Conservation (phyloP, 148 eudicot species). For the Pharnaceum exiguum region DNA sequence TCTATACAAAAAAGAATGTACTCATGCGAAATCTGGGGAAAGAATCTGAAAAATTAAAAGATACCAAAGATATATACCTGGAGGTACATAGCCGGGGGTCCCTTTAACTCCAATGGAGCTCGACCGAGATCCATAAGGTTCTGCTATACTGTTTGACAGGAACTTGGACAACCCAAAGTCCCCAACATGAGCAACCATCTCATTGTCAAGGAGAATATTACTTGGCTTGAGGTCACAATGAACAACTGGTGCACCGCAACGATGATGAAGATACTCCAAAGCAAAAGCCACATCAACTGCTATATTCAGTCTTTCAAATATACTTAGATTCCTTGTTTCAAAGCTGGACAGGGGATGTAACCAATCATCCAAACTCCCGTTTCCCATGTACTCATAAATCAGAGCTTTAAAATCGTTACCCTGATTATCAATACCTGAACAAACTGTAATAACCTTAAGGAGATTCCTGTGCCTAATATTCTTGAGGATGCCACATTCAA, state of each 20-base stretch:
- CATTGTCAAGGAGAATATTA: constrained; percentile 31
- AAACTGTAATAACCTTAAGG: constrained; percentile 15
- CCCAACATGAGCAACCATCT: constrained; percentile 35
- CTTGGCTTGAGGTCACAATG: constrained; percentile 46
- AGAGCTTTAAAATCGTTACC: constrained; percentile 18
- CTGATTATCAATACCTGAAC: constrained; percentile 22
- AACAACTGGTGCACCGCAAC: constrained; percentile 6
- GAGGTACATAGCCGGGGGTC: constrained; percentile 26
- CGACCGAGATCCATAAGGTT: not conserved
- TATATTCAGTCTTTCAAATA: not conserved
- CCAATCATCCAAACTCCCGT: constrained; percentile 18
- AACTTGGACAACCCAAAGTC: constrained; percentile 44
- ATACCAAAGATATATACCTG: constrained; percentile 10
- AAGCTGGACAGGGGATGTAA: not conserved
- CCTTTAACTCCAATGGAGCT: constrained; percentile 24
- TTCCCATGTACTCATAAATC: constrained; percentile 21
- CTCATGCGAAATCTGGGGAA: no score
- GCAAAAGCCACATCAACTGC: constrained; percentile 36
- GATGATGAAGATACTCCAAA: constrained; percentile 32
- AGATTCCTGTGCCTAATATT: constrained; percentile 18
- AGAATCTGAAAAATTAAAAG: no score
- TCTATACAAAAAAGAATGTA: no score
- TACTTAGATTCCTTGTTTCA: not conserved
- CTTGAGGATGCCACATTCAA: constrained; percentile 9
- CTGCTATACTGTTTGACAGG: not conserved